These are phyloP conservation scores for Leccinum laetum DNA, from an alignment of 1,284 basidiomycete species.

Conservation along the genomic window DNA sequence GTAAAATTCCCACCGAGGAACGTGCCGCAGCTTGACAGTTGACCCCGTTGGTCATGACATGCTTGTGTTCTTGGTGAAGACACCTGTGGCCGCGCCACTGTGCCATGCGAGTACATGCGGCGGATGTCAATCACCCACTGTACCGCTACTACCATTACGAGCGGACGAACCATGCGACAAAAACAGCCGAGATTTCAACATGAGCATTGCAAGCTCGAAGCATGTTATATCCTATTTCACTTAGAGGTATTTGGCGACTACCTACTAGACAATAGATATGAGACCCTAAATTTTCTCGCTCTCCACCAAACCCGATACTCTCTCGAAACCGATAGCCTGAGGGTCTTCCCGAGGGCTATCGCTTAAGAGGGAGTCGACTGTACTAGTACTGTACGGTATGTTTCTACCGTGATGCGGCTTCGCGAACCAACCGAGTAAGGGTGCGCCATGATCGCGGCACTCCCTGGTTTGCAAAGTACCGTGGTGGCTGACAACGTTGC, in stretches of 20 bases:
- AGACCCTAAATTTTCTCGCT: too few relatives aligned
- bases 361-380: too few relatives aligned
- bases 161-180: constrained; percentile 8
- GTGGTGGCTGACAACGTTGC: background rate
- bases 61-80: background rate
- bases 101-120: background rate
- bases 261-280: too few relatives aligned
- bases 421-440: constrained; percentile 4
- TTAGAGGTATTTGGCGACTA: too few relatives aligned
- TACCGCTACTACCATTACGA: background rate
- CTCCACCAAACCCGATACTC: too few relatives aligned
- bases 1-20: background rate
- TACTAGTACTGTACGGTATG: background rate
- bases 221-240: too few relatives aligned
- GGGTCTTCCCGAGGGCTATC: too few relatives aligned
- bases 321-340: too few relatives aligned
- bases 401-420: background rate
- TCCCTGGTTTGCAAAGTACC: background rate
- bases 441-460: constrained; percentile 5
- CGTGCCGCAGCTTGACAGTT: background rate
- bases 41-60: background rate
- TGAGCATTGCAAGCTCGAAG: too few relatives aligned
- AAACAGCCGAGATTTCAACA: constrained; percentile 14
- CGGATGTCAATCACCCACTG: background rate
- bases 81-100: constrained; percentile 1